phyloP scores from a whole-genome alignment of 2,329 filamentous ascomycete species.

The Nannizziopsis arthrosporioides region DNA sequence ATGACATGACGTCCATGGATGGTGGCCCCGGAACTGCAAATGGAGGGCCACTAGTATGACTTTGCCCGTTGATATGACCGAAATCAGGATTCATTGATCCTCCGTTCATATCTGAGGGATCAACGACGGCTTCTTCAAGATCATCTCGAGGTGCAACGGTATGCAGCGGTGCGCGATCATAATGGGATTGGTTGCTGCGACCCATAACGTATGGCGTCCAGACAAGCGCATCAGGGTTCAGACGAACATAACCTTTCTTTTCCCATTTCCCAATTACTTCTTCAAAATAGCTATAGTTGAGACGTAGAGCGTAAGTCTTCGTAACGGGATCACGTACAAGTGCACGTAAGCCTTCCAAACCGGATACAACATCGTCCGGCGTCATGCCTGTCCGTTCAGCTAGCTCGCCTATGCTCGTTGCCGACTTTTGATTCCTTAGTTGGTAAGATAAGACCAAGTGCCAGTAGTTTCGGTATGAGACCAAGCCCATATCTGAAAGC shows the following conservation, averaged over 20 bases:
- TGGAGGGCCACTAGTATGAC: background rate
- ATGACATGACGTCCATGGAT: slow-evolving; percentile 24
- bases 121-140: slow-evolving; percentile 36
- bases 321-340: slow-evolving; percentile 83
- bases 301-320: slow-evolving; percentile 74
- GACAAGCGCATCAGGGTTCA: slow-evolving; percentile 67
- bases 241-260: slow-evolving; percentile 71
- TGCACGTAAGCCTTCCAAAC: slow-evolving; percentile 77
- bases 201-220: slow-evolving; percentile 99
- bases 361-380: slow-evolving; percentile 88
- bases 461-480: slow-evolving; percentile 98
- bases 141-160: slow-evolving; percentile 81
- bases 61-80: slow-evolving; percentile 7
- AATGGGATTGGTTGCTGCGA: slow-evolving; percentile 65
- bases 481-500: slow-evolving; percentile 91
- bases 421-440: slow-evolving; percentile 52
- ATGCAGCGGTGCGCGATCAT: slow-evolving; percentile 71
- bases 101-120: slow-evolving; percentile 1
- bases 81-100: background rate
- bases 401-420: slow-evolving; percentile 43
- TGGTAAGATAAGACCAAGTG: slow-evolving; percentile 77
- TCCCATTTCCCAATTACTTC: slow-evolving; percentile 86
- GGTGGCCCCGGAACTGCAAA: slow-evolving; percentile 17
- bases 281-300: slow-evolving; percentile 74
- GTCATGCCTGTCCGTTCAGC: slow-evolving; percentile 92